These are phyloP conservation scores for Rubia tinctorum DNA, from an alignment of 305 asterid genomes.

Conservation along the genomic window DNA sequence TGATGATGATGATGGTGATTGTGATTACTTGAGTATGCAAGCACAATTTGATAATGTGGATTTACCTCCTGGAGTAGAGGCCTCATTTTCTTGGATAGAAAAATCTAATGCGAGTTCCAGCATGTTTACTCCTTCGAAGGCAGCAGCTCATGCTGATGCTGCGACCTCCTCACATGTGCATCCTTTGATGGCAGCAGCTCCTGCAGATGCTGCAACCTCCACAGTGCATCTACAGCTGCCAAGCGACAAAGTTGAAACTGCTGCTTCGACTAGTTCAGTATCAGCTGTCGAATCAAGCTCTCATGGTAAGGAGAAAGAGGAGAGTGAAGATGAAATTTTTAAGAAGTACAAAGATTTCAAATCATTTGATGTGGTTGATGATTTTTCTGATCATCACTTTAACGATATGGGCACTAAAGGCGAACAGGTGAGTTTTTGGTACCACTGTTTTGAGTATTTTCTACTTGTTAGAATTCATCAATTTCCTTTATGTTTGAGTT, in stretches of 20 bases:
- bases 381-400: slow-evolving; percentile 54
- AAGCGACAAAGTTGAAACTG: slow-evolving; percentile 13
- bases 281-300: slow-evolving; percentile 28
- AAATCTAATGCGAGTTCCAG: slow-evolving; percentile 23
- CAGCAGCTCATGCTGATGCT: slow-evolving; percentile 11
- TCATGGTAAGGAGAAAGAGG: slow-evolving; percentile 27
- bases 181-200: background rate
- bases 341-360: slow-evolving; percentile 35
- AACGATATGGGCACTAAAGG: slow-evolving; percentile 27
- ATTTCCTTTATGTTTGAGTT: background rate
- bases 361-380: slow-evolving; percentile 41
- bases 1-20: slow-evolving; percentile 23
- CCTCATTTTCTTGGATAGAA: slow-evolving; percentile 46
- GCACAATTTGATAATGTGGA: slow-evolving; percentile 60
- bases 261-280: slow-evolving; percentile 35
- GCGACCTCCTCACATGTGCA: slow-evolving; percentile 17
- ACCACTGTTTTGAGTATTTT: slow-evolving; percentile 1
- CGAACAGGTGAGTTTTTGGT: slow-evolving; percentile 30
- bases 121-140: slow-evolving; percentile 12
- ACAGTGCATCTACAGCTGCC: slow-evolving; percentile 9
- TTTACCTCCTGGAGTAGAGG: slow-evolving; percentile 71
- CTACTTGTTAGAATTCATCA: background rate
- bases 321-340: slow-evolving; percentile 26
- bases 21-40: slow-evolving; percentile 42
- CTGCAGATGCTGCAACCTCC: slow-evolving; percentile 21